Evolutionary conservation across 176 grass and related monocot species (phyloP).

Genomic region (Alloteropsis semialata): DNA sequence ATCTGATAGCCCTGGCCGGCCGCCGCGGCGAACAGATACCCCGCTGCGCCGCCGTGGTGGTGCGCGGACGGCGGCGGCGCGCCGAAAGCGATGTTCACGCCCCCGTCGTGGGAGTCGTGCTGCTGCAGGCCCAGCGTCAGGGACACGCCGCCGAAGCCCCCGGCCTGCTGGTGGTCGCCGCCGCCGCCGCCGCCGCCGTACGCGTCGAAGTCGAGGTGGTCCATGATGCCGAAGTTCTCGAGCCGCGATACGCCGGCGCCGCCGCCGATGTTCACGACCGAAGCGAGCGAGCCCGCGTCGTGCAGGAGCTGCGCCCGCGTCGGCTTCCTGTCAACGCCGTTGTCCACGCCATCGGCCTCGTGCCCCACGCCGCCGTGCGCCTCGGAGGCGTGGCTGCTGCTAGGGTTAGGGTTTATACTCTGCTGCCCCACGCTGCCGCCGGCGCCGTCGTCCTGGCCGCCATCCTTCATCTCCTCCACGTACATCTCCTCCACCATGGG

Average conservation of each 20-base stretch:
- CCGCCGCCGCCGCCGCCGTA: constrained; percentile 27
- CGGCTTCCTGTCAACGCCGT: constrained; percentile 57
- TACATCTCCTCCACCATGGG: constrained; percentile 99
- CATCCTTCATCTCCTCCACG: constrained; percentile 75
- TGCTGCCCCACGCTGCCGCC: background rate
- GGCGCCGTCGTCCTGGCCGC: background rate
- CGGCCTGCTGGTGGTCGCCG: background rate
- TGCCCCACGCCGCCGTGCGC: background rate
- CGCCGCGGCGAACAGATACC: constrained; percentile 27
- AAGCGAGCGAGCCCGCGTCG: constrained; percentile 62
- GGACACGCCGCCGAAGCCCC: constrained; percentile 43
- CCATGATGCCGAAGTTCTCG: constrained; percentile 49
- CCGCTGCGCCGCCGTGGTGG: constrained; percentile 15
- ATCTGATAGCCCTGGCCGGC: constrained; percentile 31
- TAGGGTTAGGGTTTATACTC: constrained; percentile 46
- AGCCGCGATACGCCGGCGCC: background rate
- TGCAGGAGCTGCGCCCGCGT: constrained; percentile 60
- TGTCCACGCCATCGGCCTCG: background rate
- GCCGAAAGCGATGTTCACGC: constrained; percentile 62
- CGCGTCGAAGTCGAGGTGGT: constrained; percentile 54
- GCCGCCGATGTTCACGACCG: constrained; percentile 60
- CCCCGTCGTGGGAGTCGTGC: constrained; percentile 44
- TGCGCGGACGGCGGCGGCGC: constrained; percentile 24
- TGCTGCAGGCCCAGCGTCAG: constrained; percentile 85
- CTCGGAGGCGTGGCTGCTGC: constrained; percentile 24